Base-by-base conservation (phyloP, 73 alveolate genomes). In the Stentor coeruleus region DNA sequence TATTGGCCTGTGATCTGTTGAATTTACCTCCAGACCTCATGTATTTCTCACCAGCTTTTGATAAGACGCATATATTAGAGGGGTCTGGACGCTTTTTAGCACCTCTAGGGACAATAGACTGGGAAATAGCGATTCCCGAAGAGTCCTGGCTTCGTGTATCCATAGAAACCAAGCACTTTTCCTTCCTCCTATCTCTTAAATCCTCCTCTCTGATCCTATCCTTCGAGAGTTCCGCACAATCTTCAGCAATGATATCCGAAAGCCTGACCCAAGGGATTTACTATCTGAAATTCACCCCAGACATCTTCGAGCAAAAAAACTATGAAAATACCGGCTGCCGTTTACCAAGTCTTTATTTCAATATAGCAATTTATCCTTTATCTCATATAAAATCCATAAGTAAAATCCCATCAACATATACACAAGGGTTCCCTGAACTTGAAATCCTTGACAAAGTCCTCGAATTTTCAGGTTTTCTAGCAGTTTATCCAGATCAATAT, bases 21-120 rank as follows among this genome's bases (percentile, higher is more conserved):
- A 40, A 66, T 33, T 33, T 66, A 2, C 79, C 79, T 20, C 42
- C 79, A 14, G 40, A 20, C 37, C 14, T 66, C 20, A 66, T 26
- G 26, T 66, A 26, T 33, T 66, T 66, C 41, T 66, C 79, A 26
- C 79, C 79, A 20, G 11, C 79, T 20, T 66, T 26, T 2, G 79
- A 66, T 11, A 20, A 33, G n/a, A 66, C 42, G 20, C 11, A 26
- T 1, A 20, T 28, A 20, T 26, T 66, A 26, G 79, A 66, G 37
- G 33, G 49, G n/a, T 66, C 79, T 14, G 79, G 79, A 26, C n/a
- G 39, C 20, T 66, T 66, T 66, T 66, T 26, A 20, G 79, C 79
- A 28, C 79, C 79, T 26, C 26, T 28, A 66, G 36, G 14, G 26
- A 20, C 40, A 20, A 20, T 66, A 2, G 37, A 20, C n/a, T 66